Base-by-base conservation (phyloP, 106 monocot species). In the Apostasia ramifera region DNA sequence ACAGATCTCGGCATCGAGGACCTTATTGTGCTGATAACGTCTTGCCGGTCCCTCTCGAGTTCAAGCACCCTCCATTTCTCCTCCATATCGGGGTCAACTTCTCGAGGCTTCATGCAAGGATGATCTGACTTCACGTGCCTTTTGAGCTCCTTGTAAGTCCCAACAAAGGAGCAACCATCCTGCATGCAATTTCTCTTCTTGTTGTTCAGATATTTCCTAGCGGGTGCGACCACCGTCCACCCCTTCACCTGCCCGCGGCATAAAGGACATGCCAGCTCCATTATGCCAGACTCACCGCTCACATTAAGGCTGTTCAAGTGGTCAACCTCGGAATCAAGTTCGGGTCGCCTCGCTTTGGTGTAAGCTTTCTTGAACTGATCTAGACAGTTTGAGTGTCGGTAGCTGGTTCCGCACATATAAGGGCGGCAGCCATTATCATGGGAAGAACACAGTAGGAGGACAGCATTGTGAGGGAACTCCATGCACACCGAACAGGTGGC, bases 401-500 rank as follows among this genome's bases (percentile, higher is more conserved):
- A 61, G 47, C 47, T 61, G 61, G 71, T 71, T 3, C 61, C 71
- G 2, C 71, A 71, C 71, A 71, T 71, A 14, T 71, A 71, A 42
- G 71, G 61, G 13, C 71, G 71, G 49, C 71, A 71, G 51, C 71
- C 71, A 37, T 61, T 71, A 38, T 71, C 71, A 42, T 71, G 71
- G 61, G 71, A 71, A 4, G 71, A 60, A 12, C 71, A 71, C 5
- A 71, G 60, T 47, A 71, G 71, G 71, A 71, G 71, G 50, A 71
- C 71, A 38, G 71, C 71, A 61, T 71, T 71, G 58, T 71, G 71
- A 47, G 71, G 71, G 61, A 40, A 58, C 51, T 71, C 71, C 57
- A 71, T 47, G 46, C 71, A 71, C 40, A 71, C 61, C 9, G 71
- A 61, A 42, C 71, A 71, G 3, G n/a, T 43, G 37, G 71, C 71